Base-by-base conservation (phyloP, 805 yeast genomes). In the Candida ipomoeae region DNA sequence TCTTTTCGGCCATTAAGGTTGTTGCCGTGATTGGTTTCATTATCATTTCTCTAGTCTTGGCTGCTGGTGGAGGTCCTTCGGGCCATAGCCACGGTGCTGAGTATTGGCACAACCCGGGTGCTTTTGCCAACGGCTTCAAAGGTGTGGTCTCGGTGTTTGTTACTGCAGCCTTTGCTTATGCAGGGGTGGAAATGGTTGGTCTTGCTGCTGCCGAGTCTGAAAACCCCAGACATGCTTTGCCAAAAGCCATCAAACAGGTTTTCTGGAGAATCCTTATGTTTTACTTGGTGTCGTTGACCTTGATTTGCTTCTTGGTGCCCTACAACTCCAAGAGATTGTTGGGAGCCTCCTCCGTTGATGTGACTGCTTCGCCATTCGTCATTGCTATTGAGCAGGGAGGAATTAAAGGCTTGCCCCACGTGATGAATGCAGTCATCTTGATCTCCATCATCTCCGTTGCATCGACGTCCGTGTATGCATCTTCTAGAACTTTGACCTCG, bases 181-280 rank as follows among this genome's bases (percentile, higher is more conserved):
- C 86, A 38, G 92, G 92, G 52, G 79, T 88, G 15, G 94, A 87
- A 67, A 71, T 87, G 57, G 79, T 80, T 37, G 88, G 89, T 46
- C 73, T 87, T 38, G 86, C 90, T 10, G 87, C 91, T 32, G 91
- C 91, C 7, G 95, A 87, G 66, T 75, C 89, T 21, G 77, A 68
- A 34, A 80, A 85, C 64, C 92, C 94, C 42, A 73, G 85, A 58
- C 74, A 73, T 49, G 68, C 86, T 2, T 75, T 86, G 49, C 94
- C 92, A 35, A 75, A 77, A 46, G 91, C 92, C 40, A 81, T 85
- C 52, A 87, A 86, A 67, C 91, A 87, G 69, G 89, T 86, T 3
- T 85, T 88, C 69, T 87, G 92, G 91, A 78, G 94, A 69, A 83
- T 87, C 50, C 70, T 83, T 14, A 65, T 85, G 57, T 87, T 87